Evolutionary conservation across 2,329 filamentous ascomycete species (phyloP).

Genomic region (Xylaria sp.): DNA sequence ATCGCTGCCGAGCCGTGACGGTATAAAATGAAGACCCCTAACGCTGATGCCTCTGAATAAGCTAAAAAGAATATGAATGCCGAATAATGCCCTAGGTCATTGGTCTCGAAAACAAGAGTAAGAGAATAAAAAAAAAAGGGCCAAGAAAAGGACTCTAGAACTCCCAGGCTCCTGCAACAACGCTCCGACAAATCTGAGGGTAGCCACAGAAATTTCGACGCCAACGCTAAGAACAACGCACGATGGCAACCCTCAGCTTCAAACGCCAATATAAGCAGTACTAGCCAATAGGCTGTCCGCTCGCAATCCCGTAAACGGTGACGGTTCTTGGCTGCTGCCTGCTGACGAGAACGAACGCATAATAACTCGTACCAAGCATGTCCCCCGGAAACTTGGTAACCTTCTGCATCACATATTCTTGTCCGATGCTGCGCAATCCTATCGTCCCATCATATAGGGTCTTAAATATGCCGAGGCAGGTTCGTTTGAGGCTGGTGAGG

Average conservation of each 20-base stretch:
- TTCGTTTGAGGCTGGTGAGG: conserved; percentile 43
- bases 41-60: conserved; percentile 48
- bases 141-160: conserved; percentile 46
- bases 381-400: conserved; percentile 18
- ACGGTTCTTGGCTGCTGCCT: conserved; percentile 26
- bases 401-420: conserved; percentile 6
- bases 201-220: conserved; percentile 48
- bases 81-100: conserved; percentile 47
- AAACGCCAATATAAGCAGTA: conserved; percentile 49
- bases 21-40: conserved; percentile 41
- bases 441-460: conserved; percentile 47
- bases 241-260: conserved; percentile 43
- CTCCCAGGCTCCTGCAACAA: conserved; percentile 45
- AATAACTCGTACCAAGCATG: conserved; percentile 1
- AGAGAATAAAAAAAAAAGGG: neutral
- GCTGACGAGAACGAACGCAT: conserved; percentile 15
- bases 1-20: conserved; percentile 37
- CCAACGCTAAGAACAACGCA: conserved; percentile 50
- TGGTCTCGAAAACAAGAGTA: conserved; percentile 39
- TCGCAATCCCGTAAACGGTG: conserved; percentile 40
- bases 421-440: conserved; percentile 21
- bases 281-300: conserved; percentile 44
- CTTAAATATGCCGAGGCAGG: conserved; percentile 40
- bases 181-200: conserved; percentile 42
- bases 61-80: conserved; percentile 45